These are phyloP conservation scores for Fusarium sp. DNA, from an alignment of 2,329 filamentous ascomycete species.

Conservation along the genomic window DNA sequence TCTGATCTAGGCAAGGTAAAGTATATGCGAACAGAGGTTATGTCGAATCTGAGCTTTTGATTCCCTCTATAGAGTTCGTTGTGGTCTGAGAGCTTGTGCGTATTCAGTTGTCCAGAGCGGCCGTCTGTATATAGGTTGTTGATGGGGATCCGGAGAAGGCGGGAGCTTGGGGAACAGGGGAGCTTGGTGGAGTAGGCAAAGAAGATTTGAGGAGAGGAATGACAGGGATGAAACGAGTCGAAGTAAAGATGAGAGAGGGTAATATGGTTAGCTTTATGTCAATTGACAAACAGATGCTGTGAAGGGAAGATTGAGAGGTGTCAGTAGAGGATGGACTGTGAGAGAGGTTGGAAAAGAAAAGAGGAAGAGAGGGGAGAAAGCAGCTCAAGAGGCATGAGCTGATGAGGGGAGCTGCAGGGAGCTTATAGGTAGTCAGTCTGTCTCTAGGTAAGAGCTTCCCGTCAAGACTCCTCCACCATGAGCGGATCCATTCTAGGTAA, in stretches of 20 bases:
- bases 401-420: constrained; percentile 11
- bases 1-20: neutral
- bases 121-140: constrained; percentile 2
- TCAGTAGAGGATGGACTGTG: neutral
- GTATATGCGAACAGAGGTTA: neutral
- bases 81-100: neutral
- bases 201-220: constrained; percentile 17
- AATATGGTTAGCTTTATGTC: neutral
- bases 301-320: constrained; percentile 6
- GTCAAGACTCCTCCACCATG: constrained; percentile 6
- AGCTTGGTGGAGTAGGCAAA: constrained; percentile 31
- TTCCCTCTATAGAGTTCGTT: neutral
- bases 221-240: constrained; percentile 11
- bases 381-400: neutral
- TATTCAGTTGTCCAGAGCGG: constrained; percentile 4
- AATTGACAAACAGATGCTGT: constrained; percentile 27
- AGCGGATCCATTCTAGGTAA: neutral
- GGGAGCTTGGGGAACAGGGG: constrained; percentile 24
- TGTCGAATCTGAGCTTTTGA: neutral
- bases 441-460: constrained; percentile 18
- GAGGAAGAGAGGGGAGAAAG: constrained; percentile 1
- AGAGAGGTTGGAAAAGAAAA: neutral
- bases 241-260: neutral
- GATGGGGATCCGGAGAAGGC: constrained; percentile 27
- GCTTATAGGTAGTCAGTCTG: constrained; percentile 1